Percentiles rank a stretch among this genome's conserved stretches.
Evolutionary conservation across 1,284 basidiomycete species (phyloP).

Genomic region (Moniliella sp.): DNA sequence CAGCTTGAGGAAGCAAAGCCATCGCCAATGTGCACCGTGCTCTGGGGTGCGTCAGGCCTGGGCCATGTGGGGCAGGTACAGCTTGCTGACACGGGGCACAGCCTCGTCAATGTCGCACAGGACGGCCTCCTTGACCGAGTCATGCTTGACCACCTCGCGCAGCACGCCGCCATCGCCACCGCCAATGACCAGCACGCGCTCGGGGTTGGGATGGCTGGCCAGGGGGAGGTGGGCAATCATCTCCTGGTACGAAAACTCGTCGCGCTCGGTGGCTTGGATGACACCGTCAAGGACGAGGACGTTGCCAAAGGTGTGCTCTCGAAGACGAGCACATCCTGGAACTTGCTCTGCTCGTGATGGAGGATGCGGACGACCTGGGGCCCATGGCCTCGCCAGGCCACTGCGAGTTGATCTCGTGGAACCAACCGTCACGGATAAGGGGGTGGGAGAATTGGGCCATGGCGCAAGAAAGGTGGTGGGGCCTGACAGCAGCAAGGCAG

Average conservation of each 20-base stretch:
- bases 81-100: constrained; percentile 80
- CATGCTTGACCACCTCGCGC: constrained; percentile 86
- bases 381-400: constrained; percentile 52
- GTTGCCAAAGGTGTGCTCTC: constrained; percentile 74
- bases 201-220: constrained; percentile 83
- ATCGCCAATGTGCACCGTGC: constrained; percentile 74
- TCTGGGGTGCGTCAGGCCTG: constrained; percentile 59
- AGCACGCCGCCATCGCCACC: constrained; percentile 60
- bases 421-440: constrained; percentile 64
- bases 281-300: constrained; percentile 87
- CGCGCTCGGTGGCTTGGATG: constrained; percentile 87
- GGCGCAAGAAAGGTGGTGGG: no score
- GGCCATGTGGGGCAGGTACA: constrained; percentile 84
- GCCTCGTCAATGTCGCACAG: constrained; percentile 98
- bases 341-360: constrained; percentile 75
- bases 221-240: constrained; percentile 95
- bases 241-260: constrained; percentile 98
- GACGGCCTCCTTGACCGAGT: constrained; percentile 69
- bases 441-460: constrained; percentile 35
- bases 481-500: no score
- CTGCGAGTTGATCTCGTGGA: constrained; percentile 82
- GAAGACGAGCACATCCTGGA: constrained; percentile 84
- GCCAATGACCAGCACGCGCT: constrained; percentile 84
- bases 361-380: constrained; percentile 65
- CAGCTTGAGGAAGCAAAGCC: constrained; percentile 84